Evolutionary conservation across 108 stramenopile species (phyloP), one percentile per base, ranked within the genome.

Genomic region (Schizochytrium sp.): DNA sequence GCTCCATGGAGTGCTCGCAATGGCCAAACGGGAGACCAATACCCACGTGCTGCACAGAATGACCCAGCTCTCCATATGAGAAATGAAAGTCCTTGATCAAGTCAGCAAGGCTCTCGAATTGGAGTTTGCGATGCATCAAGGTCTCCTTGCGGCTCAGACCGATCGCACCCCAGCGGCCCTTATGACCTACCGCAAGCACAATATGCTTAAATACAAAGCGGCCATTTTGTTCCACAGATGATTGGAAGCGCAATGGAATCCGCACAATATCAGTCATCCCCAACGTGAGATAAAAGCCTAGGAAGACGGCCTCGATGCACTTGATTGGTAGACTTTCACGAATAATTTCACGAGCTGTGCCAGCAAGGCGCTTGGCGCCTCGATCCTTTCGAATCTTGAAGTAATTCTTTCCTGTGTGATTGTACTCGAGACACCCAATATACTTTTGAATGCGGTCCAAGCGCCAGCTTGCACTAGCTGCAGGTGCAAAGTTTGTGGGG

Each of bases 231-330:
- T 88, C 91, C 41, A 91, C 57, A 3, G 47, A 50, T 13, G 92
- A 91, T 56, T 93, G 92, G 87, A 94, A 94, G 46, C 91, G 90
- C 10, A 94, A 57, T 2, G 94, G 93, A 17, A 91, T 61, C 50
- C 94, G 92, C 47, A 91, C 87, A 19, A 93, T 83, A 44, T 90
- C 87, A 42, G 12, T 15, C 91, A 91, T 56, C 13, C 87, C 90
- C 38, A 89, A 59, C 3, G 93, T 94, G 8, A 94, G 90, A 49
- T 91, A 92, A 12, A 90, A 91, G 28, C 91, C 94, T 3, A 94
- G 91, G 72, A 93, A 94, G 2, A 93, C 91, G 15, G 94, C 92
- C 89, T 94, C 94, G 3, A 94, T 93, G 69, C 94, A 94, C 90
- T 94, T 92, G 50, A 94, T 94, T 4, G 94, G 94, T n/a, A 94